A percentile compares a stretch with the other conserved stretches of the same genome.
phyloP scores from a whole-genome alignment of 164 flowering plant genomes.

The Hamamelis virginiana region DNA sequence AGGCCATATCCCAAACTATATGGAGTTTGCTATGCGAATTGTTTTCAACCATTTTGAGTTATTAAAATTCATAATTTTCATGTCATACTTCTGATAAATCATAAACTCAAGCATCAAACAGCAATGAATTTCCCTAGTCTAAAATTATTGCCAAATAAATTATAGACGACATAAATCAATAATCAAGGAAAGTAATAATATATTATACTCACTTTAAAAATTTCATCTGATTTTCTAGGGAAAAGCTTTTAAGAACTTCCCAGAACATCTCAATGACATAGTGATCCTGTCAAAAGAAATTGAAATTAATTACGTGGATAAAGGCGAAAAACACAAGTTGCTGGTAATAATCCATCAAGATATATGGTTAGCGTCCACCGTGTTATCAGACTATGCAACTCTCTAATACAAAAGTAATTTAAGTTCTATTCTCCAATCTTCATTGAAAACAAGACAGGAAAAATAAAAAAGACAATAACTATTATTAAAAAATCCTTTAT shows the following conservation, averaged over 20 bases:
- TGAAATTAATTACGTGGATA: background rate
- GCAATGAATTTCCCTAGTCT: no score
- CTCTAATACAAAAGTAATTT: background rate
- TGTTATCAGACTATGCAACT: background rate
- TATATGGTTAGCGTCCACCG: background rate
- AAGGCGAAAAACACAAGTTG: background rate
- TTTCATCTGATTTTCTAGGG: conserved; percentile 75
- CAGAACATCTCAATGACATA: conserved; percentile 86
- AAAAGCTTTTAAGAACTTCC: conserved; percentile 81
- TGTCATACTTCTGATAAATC: no score
- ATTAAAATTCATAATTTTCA: no score
- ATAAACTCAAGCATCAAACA: no score
- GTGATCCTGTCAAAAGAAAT: conserved; percentile 61
- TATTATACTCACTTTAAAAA: conserved; percentile 74
- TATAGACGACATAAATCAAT: background rate
- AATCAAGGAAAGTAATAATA: background rate
- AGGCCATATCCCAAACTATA: no score
- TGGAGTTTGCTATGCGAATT: no score
- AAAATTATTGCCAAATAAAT: background rate
- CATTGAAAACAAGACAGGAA: no score
- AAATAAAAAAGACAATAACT: no score
- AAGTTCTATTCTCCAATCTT: background rate
- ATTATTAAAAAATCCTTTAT: no score
- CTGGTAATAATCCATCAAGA: background rate
- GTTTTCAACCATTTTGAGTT: no score